Conservation (phyloP, 2,329 filamentous ascomycete species). For the Alternaria brassicae region DNA sequence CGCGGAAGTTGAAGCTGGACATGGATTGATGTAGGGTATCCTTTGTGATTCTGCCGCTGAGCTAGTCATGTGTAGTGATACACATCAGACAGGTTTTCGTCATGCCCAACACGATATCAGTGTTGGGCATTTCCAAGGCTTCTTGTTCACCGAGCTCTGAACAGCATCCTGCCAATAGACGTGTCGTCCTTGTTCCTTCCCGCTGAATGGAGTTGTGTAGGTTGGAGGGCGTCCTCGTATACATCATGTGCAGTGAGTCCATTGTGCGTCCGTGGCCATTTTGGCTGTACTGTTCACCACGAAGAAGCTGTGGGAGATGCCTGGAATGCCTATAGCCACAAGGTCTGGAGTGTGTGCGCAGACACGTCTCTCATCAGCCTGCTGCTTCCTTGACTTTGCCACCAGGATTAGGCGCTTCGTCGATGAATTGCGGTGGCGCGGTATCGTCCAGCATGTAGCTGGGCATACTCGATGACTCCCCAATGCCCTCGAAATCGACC, state of each 20-base stretch:
- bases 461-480: slow-evolving; percentile 69
- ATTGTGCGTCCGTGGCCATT: not conserved
- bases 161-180: not conserved
- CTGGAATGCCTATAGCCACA: not conserved
- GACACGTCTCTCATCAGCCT: slow-evolving; percentile 47
- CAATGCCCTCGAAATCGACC: slow-evolving; percentile 81
- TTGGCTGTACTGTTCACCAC: not conserved
- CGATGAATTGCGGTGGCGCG: slow-evolving; percentile 83
- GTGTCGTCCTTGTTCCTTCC: not conserved
- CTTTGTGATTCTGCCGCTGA: not conserved
- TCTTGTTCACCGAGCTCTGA: not conserved
- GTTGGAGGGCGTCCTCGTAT: too few species aligned
- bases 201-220: not conserved
- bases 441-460: slow-evolving; percentile 90
- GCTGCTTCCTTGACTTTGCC: slow-evolving; percentile 84
- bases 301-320: not conserved
- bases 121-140: not conserved
- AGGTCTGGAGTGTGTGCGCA: not conserved
- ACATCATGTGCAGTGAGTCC: not conserved
- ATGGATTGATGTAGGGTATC: not conserved
- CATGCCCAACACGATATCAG: not conserved
- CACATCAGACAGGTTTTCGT: not conserved
- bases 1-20: not conserved
- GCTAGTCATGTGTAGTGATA: not conserved
- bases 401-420: slow-evolving; percentile 75